Evolutionary conservation across 2,329 filamentous ascomycete species (phyloP).

Genomic region (Nigrograna mackinnonii): DNA sequence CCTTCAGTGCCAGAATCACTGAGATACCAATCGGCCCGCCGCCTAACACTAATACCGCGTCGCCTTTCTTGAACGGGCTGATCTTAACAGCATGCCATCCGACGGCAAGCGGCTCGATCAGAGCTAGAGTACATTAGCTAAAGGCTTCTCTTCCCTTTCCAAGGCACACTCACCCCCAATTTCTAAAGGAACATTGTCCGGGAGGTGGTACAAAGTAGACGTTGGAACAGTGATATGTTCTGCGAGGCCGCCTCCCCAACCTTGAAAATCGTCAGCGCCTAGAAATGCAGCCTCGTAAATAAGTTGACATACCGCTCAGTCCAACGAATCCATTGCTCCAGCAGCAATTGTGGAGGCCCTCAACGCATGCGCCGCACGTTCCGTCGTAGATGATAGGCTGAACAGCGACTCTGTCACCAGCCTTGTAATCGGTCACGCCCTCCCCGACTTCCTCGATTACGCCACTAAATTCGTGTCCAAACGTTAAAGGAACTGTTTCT

Average conservation of each 20-base stretch:
- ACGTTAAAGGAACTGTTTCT: conserved; percentile 55
- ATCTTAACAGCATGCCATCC: conserved; percentile 60
- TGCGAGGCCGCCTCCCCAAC: conserved; percentile 57
- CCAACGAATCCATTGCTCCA: conserved; percentile 59
- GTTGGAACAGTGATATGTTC: conserved; percentile 56
- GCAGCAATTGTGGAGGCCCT: conserved; percentile 59
- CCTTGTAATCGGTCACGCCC: conserved; percentile 52
- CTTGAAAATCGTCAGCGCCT: conserved; percentile 14
- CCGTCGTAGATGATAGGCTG: conserved; percentile 61
- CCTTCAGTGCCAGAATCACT: conserved; percentile 51
- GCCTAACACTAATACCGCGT: conserved; percentile 54
- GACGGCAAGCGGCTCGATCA: conserved; percentile 59
- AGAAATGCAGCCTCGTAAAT: conserved; percentile 3
- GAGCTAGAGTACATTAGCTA: conserved; percentile 33
- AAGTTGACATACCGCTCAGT: conserved; percentile 43
- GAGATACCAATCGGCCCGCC: conserved; percentile 59
- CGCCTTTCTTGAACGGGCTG: conserved; percentile 51
- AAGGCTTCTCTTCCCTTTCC: background rate
- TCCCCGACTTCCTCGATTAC: conserved; percentile 56
- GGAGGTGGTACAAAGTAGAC: conserved; percentile 50
- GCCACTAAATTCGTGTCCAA: conserved; percentile 59
- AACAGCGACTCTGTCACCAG: conserved; percentile 53
- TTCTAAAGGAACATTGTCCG: conserved; percentile 56
- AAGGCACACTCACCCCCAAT: conserved; percentile 42
- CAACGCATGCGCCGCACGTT: conserved; percentile 55